Evolutionary conservation across 371 early-diverging fungal species (phyloP), one percentile per base, ranked within the genome.

Genomic region (Blakeslea trispora): DNA sequence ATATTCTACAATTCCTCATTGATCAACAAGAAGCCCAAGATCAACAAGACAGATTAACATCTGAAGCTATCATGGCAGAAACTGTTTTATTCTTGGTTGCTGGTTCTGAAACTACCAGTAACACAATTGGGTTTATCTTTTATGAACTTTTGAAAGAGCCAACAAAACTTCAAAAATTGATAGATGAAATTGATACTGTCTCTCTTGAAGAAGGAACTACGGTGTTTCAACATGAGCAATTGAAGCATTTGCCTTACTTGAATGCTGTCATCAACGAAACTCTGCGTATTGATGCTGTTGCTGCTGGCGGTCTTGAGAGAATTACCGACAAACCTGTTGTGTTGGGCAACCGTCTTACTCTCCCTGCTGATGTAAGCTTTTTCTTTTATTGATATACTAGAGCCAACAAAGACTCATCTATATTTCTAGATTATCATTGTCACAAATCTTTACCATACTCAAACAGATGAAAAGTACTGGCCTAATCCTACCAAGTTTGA

Each of bases 41-140:
- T 18, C 40, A 21, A 13, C 59, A 72, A 5, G 76, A 75, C 32
- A 57, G 69, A 11, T 43, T 75, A 21, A 59, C 60, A 5, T 48
- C 57, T 3, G 60, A 63, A 11, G 66, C 64, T 3, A 75, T 75
- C 22, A 68, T 71, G 55, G 21, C 51, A 4, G 76, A 75, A 54
- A 68, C 66, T 3, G 62, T 63, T 3, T 48, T 75, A 8, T 72
- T 72, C 50, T 53, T 75, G 31, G 50, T 75, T 40, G 77, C 77
- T 34, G 77, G 77, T 23, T 66, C 69, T 4, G 77, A 77, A 28
- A 77, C 77, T 1, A 66, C 70, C 2, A 63, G 67, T 37, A 74
- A 74, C 31, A 69, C 72, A 0, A 58, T 62, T 1, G 72, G 72
- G 10, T 77, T 74, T 54, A 52, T 56, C 4, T 21, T 77, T 6